A percentile compares a stretch with the other conserved stretches of the same genome.
phyloP scores from a whole-genome alignment of 2,329 filamentous ascomycete species.

The Colletotrichum caudatum region DNA sequence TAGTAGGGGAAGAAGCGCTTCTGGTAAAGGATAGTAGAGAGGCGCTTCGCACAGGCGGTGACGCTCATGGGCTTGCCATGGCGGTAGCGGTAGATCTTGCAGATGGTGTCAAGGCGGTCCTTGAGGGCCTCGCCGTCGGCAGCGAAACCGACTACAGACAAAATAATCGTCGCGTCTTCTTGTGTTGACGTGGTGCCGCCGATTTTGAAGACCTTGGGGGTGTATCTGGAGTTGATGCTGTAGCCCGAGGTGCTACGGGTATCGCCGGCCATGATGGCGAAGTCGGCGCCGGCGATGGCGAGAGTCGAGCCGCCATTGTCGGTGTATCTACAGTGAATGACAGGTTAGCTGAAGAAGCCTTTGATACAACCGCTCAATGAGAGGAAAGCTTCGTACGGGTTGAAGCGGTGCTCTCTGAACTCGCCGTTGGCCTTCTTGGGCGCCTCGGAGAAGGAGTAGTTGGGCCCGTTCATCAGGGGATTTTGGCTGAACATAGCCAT shows the following conservation, averaged over 20 bases:
- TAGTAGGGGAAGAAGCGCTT: conserved; percentile 99
- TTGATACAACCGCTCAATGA: background rate
- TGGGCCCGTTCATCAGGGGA: conserved; percentile 75
- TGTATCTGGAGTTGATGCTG: conserved; percentile 97
- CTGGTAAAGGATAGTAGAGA: conserved; percentile 94
- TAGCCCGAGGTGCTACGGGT: conserved; percentile 96
- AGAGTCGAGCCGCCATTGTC: conserved; percentile 98
- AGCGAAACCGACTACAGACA: conserved; percentile 95
- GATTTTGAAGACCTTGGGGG: conserved; percentile 97
- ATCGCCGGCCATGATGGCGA: conserved; percentile 96
- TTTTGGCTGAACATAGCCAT: conserved; percentile 80
- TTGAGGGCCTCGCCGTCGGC: conserved; percentile 94
- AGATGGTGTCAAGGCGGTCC: conserved; percentile 91
- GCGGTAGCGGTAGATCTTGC: conserved; percentile 99
- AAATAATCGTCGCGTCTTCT: conserved; percentile 85
- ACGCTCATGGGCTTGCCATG: conserved; percentile 97
- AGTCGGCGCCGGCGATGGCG: conserved; percentile 92
- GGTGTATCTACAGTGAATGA: conserved; percentile 76
- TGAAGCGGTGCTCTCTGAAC: conserved; percentile 83
- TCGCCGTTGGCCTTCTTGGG: conserved; percentile 67
- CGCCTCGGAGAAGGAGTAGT: conserved; percentile 75
- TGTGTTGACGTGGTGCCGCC: conserved; percentile 90
- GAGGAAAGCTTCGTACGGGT: conserved; percentile 75
- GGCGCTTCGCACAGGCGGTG: conserved; percentile 91
- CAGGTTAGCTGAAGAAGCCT: conserved; percentile 23